These are phyloP conservation scores for Novymonas esmeraldas DNA, from an alignment of 208 protist genomes.

Conservation along the genomic window DNA sequence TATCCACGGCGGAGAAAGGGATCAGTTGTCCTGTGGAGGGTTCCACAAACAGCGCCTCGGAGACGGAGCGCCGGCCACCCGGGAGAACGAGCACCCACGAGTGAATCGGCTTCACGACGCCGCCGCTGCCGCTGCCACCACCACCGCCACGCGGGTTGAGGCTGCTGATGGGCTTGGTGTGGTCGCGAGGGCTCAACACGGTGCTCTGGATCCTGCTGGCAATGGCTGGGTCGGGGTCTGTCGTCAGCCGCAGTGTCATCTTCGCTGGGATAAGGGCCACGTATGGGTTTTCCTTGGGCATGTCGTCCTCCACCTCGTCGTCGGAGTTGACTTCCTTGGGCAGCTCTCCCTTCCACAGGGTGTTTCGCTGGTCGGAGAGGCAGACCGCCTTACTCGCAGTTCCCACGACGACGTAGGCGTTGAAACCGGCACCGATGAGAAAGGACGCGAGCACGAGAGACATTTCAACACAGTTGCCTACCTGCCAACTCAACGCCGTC, in stretches of 20 bases:
- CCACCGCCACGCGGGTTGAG: not conserved
- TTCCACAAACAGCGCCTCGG: conserved; percentile 84
- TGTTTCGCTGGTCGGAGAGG: conserved; percentile 71
- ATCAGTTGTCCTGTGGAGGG: conserved; percentile 80
- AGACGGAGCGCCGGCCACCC: conserved; percentile 55
- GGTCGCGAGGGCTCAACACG: not conserved
- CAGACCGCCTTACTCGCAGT: conserved; percentile 76
- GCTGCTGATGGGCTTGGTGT: not conserved
- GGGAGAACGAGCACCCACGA: conserved; percentile 89
- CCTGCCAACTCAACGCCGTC: conserved; percentile 87
- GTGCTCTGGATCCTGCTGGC: conserved; percentile 16
- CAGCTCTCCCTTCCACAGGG: conserved; percentile 52
- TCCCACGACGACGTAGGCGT: conserved; percentile 91
- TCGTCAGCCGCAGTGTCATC: conserved; percentile 42
- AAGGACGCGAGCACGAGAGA: conserved; percentile 78
- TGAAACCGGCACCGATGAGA: conserved; percentile 90
- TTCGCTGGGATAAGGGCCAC: conserved; percentile 63
- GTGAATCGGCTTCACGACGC: conserved; percentile 50
- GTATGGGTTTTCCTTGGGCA: conserved; percentile 54
- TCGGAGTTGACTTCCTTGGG: conserved; percentile 66
- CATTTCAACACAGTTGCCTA: conserved; percentile 90
- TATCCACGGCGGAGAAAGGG: conserved; percentile 34
- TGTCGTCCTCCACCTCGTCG: conserved; percentile 55
- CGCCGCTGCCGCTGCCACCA: not conserved
- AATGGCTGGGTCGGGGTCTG: conserved; percentile 43